Base-by-base conservation (phyloP, 2,329 filamentous ascomycete genomes). In the Penicillium sp. region DNA sequence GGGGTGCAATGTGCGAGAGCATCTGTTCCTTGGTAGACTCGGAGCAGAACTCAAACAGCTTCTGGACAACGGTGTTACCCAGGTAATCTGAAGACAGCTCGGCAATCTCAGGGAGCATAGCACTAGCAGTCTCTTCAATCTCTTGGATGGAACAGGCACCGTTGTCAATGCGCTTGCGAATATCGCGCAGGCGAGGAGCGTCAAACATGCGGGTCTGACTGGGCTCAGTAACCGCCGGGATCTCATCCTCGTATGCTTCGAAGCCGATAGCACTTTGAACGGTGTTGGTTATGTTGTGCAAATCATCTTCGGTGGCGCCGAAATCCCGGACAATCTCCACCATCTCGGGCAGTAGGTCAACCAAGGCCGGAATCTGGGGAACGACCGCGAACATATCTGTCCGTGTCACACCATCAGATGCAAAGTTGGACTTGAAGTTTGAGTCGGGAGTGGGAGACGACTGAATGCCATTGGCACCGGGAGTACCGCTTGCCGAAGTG, bases 41-140 rank as follows among this genome's bases (percentile, higher is more conserved):
- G 0, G 89, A 93, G 75, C 93, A 97, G 73, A 89, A 89, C 70
- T 98, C 92, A 66, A 98, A 98, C 40, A 98, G 78, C 73, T 98
- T 98, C 74, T 98, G 93, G 15, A 98, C 92, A n/a, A 98, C 93
- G 0, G 93, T 98, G 74, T 98, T 98, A 61, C 93, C 93, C 28
- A 98, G 81, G 64, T 98, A 98, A 71, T 98, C 93, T 0, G 92
- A 95, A 2, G 93, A 81, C 23, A 98, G 78, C 71, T 98, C 93
- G 3, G 91, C 89, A 66, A 98, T 93, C 69, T 98, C 93, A 8
- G 92, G 89, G 13, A 98, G 81, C 93, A 98, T 98, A 55, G 89
- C 88, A 53, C 88, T 79, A 35, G 93, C 93, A 55, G 93, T 95
- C 56, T 84, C 86, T 71, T 98, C 93, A 59, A 97, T 95, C 70